Conservation (phyloP, 495 filamentous ascomycete genomes). For the Penicillium ochrochloron region DNA sequence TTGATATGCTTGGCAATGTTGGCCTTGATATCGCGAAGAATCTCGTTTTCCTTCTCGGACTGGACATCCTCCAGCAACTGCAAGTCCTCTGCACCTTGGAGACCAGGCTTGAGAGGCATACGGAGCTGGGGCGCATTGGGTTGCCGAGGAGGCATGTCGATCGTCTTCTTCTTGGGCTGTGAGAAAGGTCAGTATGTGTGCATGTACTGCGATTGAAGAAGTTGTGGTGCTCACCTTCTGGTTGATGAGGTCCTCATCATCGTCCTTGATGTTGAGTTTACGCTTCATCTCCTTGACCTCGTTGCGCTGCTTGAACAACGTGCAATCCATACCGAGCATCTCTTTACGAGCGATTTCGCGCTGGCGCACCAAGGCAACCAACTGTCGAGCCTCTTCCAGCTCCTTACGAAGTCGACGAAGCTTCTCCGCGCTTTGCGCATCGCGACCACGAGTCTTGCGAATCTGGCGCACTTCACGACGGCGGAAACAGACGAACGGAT, state of each 20-base stretch:
- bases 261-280: slow-evolving; percentile 84
- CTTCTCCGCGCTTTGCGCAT: slow-evolving; percentile 93
- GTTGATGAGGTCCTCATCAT: slow-evolving; percentile 94
- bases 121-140: slow-evolving; percentile 64
- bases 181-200: slow-evolving; percentile 45
- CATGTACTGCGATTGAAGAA: slow-evolving; percentile 3
- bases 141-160: slow-evolving; percentile 60
- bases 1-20: slow-evolving; percentile 81
- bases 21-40: slow-evolving; percentile 75
- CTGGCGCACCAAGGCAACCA: slow-evolving; percentile 74
- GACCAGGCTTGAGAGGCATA: slow-evolving; percentile 70
- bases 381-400: slow-evolving; percentile 82
- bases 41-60: slow-evolving; percentile 80
- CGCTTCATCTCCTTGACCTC: slow-evolving; percentile 85
- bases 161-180: slow-evolving; percentile 71
- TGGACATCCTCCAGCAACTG: slow-evolving; percentile 72
- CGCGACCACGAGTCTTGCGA: slow-evolving; percentile 90
- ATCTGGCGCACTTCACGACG: slow-evolving; percentile 93
- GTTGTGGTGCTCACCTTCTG: slow-evolving; percentile 69
- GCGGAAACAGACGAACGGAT: slow-evolving; percentile 98
- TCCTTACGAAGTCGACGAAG: slow-evolving; percentile 90
- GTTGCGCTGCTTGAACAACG: slow-evolving; percentile 78
- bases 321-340: slow-evolving; percentile 70
- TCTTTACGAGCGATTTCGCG: slow-evolving; percentile 80
- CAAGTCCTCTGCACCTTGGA: slow-evolving; percentile 71